These are phyloP conservation scores for Beauveria sp. DNA, from an alignment of 2,329 filamentous ascomycete species.

Conservation along the genomic window DNA sequence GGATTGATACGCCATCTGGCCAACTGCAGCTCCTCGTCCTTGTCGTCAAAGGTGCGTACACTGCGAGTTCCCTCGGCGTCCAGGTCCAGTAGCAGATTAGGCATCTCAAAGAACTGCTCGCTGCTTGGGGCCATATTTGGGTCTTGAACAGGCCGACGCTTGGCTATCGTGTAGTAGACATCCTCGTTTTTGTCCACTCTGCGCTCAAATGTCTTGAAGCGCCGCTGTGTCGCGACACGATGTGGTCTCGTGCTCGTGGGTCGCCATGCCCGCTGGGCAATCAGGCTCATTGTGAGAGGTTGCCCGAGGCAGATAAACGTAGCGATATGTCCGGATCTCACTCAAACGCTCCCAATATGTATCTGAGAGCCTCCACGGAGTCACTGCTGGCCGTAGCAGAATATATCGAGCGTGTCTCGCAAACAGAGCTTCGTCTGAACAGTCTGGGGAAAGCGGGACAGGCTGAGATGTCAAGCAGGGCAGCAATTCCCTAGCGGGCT, in stretches of 20 bases:
- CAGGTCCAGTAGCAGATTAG: conserved; percentile 41
- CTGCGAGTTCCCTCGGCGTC: conserved; percentile 38
- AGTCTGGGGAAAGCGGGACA: conserved; percentile 10
- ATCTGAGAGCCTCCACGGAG: neutral
- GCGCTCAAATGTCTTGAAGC: conserved; percentile 12
- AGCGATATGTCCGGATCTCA: neutral
- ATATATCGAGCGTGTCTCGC: neutral
- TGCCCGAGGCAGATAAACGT: neutral
- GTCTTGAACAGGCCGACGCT: conserved; percentile 11
- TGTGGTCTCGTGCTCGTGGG: conserved; percentile 7
- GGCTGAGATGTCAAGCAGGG: neutral
- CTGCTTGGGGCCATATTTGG: neutral
- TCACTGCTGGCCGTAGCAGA: neutral
- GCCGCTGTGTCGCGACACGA: conserved; percentile 4
- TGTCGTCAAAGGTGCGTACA: conserved; percentile 34
- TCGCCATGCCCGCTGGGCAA: conserved; percentile 4
- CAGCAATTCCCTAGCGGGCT: neutral
- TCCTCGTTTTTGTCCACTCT: conserved; percentile 16
- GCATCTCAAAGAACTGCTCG: conserved; percentile 32
- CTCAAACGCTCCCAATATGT: neutral
- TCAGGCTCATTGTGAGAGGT: neutral
- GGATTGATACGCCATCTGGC: conserved; percentile 23
- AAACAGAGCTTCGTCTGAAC: conserved; percentile 6
- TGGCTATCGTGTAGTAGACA: conserved; percentile 22
- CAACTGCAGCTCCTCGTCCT: conserved; percentile 26